These are phyloP conservation scores for Atkinsonella texensis DNA, from an alignment of 2,329 filamentous ascomycete species.

Conservation along the genomic window DNA sequence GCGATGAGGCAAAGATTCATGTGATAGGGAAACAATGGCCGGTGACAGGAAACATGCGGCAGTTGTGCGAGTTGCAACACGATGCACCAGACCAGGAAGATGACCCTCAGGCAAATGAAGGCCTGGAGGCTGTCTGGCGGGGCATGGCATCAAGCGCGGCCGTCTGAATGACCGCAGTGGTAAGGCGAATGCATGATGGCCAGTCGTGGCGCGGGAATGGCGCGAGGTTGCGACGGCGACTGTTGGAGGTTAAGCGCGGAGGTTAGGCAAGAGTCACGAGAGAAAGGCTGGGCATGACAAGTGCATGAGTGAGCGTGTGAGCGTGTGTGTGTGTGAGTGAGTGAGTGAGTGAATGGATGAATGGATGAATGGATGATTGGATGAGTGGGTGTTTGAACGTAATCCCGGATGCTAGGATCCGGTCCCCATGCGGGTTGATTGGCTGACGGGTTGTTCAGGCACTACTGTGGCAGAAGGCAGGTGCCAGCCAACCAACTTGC, in stretches of 20 bases:
- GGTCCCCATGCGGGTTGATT: background rate
- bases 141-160: background rate
- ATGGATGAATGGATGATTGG: background rate
- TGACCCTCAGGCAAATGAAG: background rate
- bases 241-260: slow-evolving; percentile 1
- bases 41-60: background rate
- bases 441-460: background rate
- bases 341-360: background rate
- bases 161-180: background rate
- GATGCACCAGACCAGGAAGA: background rate
- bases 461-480: too few species aligned
- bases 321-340: too few species aligned
- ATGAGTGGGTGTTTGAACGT: too few species aligned
- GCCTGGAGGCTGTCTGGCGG: background rate
- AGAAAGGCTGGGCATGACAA: background rate
- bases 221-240: slow-evolving; percentile 3
- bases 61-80: background rate
- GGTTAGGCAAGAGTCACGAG: too few species aligned
- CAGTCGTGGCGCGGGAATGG: slow-evolving; percentile 4
- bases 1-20: background rate
- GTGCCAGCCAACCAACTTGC: background rate
- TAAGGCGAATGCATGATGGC: background rate
- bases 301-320: too few species aligned
- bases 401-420: too few species aligned
- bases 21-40: background rate